Percentiles rank a stretch among this genome's conserved stretches.
phyloP scores from a whole-genome alignment of 805 yeast genomes.

The Diddensiella transvaalensis region DNA sequence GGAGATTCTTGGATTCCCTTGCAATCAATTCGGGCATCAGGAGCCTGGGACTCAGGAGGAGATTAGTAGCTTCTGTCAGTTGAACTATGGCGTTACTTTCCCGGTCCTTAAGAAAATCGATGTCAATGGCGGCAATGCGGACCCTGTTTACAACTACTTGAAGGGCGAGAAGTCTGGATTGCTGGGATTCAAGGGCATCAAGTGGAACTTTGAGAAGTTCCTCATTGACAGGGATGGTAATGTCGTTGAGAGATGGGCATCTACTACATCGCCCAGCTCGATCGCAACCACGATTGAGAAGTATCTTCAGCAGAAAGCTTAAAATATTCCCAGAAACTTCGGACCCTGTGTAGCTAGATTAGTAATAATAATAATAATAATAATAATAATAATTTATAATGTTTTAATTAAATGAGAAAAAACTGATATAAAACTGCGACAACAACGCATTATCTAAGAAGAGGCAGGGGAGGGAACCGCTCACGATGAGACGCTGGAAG shows the following conservation, averaged over 20 bases:
- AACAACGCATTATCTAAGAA: too few species aligned
- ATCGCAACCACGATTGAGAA: conserved; percentile 58
- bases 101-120: conserved; percentile 83
- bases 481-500: neutral
- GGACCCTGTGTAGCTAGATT: neutral
- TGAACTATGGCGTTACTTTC: conserved; percentile 88
- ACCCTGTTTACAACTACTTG: conserved; percentile 75
- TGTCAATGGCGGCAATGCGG: conserved; percentile 80
- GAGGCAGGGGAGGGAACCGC: too few species aligned
- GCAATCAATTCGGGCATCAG: conserved; percentile 87
- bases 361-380: too few species aligned
- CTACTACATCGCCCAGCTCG: conserved; percentile 63
- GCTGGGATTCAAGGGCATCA: conserved; percentile 67
- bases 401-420: neutral
- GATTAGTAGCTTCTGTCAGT: conserved; percentile 65
- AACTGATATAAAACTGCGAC: too few species aligned
- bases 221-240: conserved; percentile 54
- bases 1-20: conserved; percentile 78
- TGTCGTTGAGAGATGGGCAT: conserved; percentile 58
- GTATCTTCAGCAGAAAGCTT: conserved; percentile 40
- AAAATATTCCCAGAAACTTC: too few species aligned
- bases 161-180: conserved; percentile 58
- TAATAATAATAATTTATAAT: neutral
- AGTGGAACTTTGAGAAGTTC: conserved; percentile 82
- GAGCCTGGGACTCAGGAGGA: conserved; percentile 65